Conservation (phyloP, 768 basidiomycete species). For the Lyophyllum decastes region DNA sequence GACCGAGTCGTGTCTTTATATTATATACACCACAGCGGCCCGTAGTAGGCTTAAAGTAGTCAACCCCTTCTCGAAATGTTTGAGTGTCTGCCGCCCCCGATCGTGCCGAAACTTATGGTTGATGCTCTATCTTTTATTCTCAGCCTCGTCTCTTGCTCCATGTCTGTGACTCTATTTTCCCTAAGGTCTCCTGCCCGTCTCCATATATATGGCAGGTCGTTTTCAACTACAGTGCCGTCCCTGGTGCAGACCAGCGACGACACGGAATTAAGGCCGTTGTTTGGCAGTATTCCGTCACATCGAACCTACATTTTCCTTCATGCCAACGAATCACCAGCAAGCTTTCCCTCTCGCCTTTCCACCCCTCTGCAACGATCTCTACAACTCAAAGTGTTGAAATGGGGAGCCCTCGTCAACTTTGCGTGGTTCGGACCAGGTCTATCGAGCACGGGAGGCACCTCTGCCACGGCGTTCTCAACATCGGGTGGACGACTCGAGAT, state of each 20-base stretch:
- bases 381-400: constrained; percentile 41
- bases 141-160: too few species aligned
- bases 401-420: constrained; percentile 64
- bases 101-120: too few species aligned
- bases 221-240: too few species aligned
- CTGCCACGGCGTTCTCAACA: constrained; percentile 55
- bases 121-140: too few species aligned
- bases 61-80: too few species aligned
- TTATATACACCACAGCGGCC: too few species aligned
- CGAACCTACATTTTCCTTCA: constrained; percentile 58
- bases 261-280: constrained; percentile 19
- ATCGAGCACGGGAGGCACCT: constrained; percentile 19
- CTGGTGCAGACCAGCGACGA: too few species aligned
- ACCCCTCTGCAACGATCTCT: constrained; percentile 55
- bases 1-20: background rate
- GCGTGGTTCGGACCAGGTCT: constrained; percentile 41
- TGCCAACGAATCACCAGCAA: constrained; percentile 44
- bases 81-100: too few species aligned
- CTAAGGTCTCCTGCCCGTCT: too few species aligned
- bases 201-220: too few species aligned
- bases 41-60: too few species aligned
- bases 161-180: too few species aligned
- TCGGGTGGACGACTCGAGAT: constrained; percentile 50
- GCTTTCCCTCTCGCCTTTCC: constrained; percentile 47
- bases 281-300: constrained; percentile 57